Evolutionary conservation across 306 rosid genomes (phyloP), one percentile per base, ranked within the genome.

Genomic region (Argentina anserina): DNA sequence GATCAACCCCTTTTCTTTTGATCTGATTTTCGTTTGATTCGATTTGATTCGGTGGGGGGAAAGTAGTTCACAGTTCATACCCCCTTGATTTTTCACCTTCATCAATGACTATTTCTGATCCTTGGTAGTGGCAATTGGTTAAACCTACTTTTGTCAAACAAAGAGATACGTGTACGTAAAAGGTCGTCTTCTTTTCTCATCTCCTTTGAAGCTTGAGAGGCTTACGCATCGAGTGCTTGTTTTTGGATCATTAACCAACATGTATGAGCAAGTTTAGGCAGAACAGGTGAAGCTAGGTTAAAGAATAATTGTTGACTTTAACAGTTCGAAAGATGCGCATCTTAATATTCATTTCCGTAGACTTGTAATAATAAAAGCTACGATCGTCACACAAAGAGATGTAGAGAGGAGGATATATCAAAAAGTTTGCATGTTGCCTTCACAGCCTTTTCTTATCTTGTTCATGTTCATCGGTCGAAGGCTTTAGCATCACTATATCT

Each of bases 381-480:
- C 34, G 7, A 56, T 25, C 25, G 34, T 26, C 28, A n/a, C 62
- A 23, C 62, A 56, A 56, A 56, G 15, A 10, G n/a, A n/a, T n/a
- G n/a, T n/a, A n/a, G n/a, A 55, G 21, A 31, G 64, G 31, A 18
- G 17, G 50, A 45, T 46, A 73, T 31, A 3, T 41, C 58, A 14
- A n/a, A 0, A 7, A 13, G 47, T n/a, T n/a, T n/a, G n/a, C 36
- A 66, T 47, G 74, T 50, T 56, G 59, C 37, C 73, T 42, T 42
- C 58, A 49, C 64, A 15, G 53, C 53, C 55, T 56, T 56, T 65
- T 55, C 61, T n/a, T 9, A n/a, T 53, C 60, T 23, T 25, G 33
- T 41, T 55, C 45, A 34, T 39, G 76, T 53, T 71, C 45, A 45
- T 69, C 75, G 68, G 67, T n/a, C 39, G 58, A 49, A 53, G 78